These are phyloP conservation scores for Entomortierella parvispora DNA, from an alignment of 192 early-diverging fungal genomes.

Conservation along the genomic window DNA sequence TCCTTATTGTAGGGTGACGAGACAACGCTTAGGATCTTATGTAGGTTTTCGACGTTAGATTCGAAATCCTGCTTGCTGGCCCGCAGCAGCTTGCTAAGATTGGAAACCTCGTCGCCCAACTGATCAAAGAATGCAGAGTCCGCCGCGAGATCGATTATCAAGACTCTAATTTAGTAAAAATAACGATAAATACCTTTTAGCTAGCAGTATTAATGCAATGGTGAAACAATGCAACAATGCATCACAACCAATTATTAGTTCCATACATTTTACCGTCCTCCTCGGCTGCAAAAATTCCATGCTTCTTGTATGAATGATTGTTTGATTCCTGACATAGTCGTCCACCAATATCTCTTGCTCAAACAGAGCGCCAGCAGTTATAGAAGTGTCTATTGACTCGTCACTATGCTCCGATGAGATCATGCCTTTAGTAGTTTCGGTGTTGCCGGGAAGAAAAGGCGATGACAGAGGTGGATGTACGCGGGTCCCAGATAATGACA, in stretches of 20 bases:
- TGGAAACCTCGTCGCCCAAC: conserved; percentile 63
- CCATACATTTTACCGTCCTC: conserved; percentile 53
- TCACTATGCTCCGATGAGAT: no score
- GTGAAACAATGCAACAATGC: neutral
- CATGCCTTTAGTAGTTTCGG: no score
- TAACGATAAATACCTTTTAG: no score
- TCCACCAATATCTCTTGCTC: conserved; percentile 21
- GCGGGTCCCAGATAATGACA: no score
- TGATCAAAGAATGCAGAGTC: conserved; percentile 70
- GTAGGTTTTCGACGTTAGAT: conserved; percentile 62
- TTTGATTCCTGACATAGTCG: neutral
- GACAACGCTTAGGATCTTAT: conserved; percentile 61
- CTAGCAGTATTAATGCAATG: no score
- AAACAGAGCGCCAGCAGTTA: no score
- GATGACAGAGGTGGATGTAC: no score
- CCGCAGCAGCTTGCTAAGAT: conserved; percentile 66
- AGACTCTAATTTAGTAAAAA: no score
- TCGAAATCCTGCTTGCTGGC: conserved; percentile 62
- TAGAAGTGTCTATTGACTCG: no score
- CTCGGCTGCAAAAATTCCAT: conserved; percentile 18
- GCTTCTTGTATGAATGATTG: no score
- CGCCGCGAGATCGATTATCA: conserved; percentile 53
- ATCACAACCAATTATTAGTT: neutral
- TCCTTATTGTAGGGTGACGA: conserved; percentile 81
- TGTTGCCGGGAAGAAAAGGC: no score